Evolutionary conservation across 768 basidiomycete species (phyloP).

Genomic region (Trametes elegans): DNA sequence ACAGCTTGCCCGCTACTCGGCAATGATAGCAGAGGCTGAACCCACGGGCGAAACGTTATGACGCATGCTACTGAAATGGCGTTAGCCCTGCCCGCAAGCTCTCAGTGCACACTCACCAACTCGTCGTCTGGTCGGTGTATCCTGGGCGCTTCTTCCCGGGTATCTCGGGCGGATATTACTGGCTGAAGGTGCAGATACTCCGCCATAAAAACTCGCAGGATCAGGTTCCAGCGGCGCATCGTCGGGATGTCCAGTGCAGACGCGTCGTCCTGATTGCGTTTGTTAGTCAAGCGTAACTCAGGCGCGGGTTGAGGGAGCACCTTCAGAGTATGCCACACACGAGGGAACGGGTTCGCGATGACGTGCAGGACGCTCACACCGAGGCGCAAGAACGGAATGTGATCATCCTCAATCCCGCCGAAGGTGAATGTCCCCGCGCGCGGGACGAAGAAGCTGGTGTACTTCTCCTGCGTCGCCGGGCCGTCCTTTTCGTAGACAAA

Average conservation of each 20-base stretch:
- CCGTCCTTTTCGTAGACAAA: slow-evolving; percentile 49
- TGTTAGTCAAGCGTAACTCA: neutral
- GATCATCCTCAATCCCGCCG: slow-evolving; percentile 87
- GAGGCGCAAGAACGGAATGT: slow-evolving; percentile 78
- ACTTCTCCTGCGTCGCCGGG: slow-evolving; percentile 41
- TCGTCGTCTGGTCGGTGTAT: slow-evolving; percentile 17
- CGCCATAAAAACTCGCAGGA: slow-evolving; percentile 82
- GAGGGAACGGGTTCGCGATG: slow-evolving; percentile 86
- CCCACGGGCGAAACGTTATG: neutral
- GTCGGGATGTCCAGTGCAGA: slow-evolving; percentile 81
- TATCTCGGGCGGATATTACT: slow-evolving; percentile 18
- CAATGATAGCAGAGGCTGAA: neutral
- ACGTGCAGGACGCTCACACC: slow-evolving; percentile 91
- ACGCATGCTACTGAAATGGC: slow-evolving; percentile 6
- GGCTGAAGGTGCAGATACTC: slow-evolving; percentile 83
- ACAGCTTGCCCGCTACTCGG: too few relatives aligned
- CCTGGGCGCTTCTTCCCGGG: neutral
- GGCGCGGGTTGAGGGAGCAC: slow-evolving; percentile 38
- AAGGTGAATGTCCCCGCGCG: slow-evolving; percentile 40
- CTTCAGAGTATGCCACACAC: slow-evolving; percentile 79
- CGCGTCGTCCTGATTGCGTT: slow-evolving; percentile 75
- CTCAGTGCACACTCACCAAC: slow-evolving; percentile 23
- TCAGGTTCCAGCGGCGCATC: slow-evolving; percentile 85
- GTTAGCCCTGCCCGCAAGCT: neutral
- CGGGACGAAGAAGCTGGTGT: slow-evolving; percentile 66